Percentiles rank a stretch among this genome's conserved stretches.
Evolutionary conservation across 352 stramenopile species (phyloP).

Genomic region (Pythium plurisporium): DNA sequence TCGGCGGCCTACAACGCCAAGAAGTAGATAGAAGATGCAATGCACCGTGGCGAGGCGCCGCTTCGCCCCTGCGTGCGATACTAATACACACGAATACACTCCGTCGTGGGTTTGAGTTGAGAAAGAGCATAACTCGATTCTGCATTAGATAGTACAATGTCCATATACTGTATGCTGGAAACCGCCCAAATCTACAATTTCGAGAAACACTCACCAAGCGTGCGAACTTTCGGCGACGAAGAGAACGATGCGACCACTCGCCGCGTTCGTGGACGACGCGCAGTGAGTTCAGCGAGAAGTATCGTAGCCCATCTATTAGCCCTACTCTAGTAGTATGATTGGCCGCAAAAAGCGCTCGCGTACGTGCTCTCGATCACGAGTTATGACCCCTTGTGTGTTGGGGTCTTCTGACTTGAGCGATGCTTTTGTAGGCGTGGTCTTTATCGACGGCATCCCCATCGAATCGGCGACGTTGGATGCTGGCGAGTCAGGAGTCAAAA

Average conservation of each 20-base stretch:
- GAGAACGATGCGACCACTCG: neutral
- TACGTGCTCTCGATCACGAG: conserved; percentile 21
- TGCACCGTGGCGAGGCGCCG: neutral
- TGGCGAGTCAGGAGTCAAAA: conserved; percentile 35
- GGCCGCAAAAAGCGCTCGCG: conserved; percentile 48
- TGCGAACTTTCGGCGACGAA: neutral
- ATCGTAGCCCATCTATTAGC: neutral
- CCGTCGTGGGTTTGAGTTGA: too few species aligned
- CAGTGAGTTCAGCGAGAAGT: neutral
- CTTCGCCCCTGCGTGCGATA: too few species aligned
- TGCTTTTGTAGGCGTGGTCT: conserved; percentile 45
- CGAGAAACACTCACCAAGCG: neutral
- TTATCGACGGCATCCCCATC: conserved; percentile 70
- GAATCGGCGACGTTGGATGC: conserved; percentile 53
- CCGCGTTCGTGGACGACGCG: neutral
- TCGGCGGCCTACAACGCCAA: conserved; percentile 71
- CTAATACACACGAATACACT: too few species aligned
- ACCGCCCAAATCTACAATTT: neutral
- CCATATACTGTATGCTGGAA: too few species aligned
- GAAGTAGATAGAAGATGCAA: conserved; percentile 34
- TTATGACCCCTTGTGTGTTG: neutral
- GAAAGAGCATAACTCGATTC: too few species aligned
- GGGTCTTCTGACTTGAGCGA: neutral
- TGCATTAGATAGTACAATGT: too few species aligned
- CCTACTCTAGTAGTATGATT: conserved; percentile 28